A percentile compares a stretch with the other conserved stretches of the same genome.
phyloP scores from a whole-genome alignment of 2,329 filamentous ascomycete genomes.

The Penicillium italicum region DNA sequence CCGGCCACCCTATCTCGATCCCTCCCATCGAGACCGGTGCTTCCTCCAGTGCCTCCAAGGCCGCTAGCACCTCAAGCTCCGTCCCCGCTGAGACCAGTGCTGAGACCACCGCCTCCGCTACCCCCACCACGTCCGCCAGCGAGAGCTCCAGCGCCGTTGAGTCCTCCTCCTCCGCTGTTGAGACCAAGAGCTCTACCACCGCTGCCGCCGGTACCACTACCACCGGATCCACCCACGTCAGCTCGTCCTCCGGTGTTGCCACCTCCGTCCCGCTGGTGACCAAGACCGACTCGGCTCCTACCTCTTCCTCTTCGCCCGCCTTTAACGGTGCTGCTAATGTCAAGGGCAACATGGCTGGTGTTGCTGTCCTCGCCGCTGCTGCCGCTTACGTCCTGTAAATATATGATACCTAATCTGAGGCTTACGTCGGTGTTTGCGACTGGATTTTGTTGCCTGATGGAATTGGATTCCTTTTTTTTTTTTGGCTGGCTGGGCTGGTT shows the following conservation, averaged over 20 bases:
- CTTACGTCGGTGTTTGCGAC: neutral
- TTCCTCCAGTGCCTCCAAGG: neutral
- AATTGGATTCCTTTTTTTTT: neutral
- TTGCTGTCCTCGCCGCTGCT: conserved; percentile 25
- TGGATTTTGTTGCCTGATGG: neutral
- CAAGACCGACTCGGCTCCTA: conserved; percentile 12
- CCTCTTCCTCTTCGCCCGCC: conserved; percentile 19
- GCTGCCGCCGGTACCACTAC: conserved; percentile 9
- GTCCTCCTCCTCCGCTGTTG: conserved; percentile 1
- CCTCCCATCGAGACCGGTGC: conserved; percentile 28
- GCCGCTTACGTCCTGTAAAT: conserved; percentile 28
- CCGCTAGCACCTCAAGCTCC: conserved; percentile 5
- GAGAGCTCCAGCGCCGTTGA: conserved; percentile 9
- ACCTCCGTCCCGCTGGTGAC: conserved; percentile 18
- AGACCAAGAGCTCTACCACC: neutral
- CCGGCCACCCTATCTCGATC: conserved; percentile 37
- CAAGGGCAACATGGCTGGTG: conserved; percentile 27
- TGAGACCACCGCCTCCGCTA: conserved; percentile 7
- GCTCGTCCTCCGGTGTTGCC: conserved; percentile 15
- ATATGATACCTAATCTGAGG: conserved; percentile 12
- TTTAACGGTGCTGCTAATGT: conserved; percentile 25
- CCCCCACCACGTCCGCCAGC: conserved; percentile 2
- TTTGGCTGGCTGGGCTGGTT: neutral
- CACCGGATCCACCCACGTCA: conserved; percentile 2
- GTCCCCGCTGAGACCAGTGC: conserved; percentile 10